Evolutionary conservation across 2,329 filamentous ascomycete genomes (phyloP).

Genomic region (Bimuria novae-zelandiae): DNA sequence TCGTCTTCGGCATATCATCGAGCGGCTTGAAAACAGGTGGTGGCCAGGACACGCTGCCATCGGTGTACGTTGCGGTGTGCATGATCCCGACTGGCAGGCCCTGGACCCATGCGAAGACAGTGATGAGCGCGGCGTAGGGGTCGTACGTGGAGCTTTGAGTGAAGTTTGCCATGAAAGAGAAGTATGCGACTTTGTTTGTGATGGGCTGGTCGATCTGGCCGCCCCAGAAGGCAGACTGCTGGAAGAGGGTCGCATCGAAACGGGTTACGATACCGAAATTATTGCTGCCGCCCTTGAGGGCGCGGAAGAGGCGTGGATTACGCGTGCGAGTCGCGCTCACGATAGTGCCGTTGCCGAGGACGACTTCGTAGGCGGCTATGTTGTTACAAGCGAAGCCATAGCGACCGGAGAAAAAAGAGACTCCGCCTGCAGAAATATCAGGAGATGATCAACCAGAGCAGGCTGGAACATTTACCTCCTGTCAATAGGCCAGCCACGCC

Average conservation of each 20-base stretch:
- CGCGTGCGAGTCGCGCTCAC: slow-evolving; percentile 29
- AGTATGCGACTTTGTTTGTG: slow-evolving; percentile 21
- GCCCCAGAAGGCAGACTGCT: slow-evolving; percentile 36
- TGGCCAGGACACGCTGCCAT: slow-evolving; percentile 19
- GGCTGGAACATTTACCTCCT: slow-evolving; percentile 24
- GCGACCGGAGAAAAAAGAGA: slow-evolving; percentile 34
- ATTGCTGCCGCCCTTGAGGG: slow-evolving; percentile 37
- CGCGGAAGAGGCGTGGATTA: slow-evolving; percentile 32
- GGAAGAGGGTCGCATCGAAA: slow-evolving; percentile 20
- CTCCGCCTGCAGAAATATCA: slow-evolving; percentile 24
- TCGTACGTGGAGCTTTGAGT: slow-evolving; percentile 24
- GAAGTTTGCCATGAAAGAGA: slow-evolving; percentile 24
- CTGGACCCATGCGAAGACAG: slow-evolving; percentile 21
- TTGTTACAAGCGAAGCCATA: slow-evolving; percentile 38
- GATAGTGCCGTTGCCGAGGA: slow-evolving; percentile 38
- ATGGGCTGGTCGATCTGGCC: slow-evolving; percentile 38
- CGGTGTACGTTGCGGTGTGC: slow-evolving; percentile 22
- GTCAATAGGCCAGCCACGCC: slow-evolving; percentile 29
- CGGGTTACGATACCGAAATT: slow-evolving; percentile 41
- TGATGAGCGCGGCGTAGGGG: slow-evolving; percentile 26
- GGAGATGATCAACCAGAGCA: neutral
- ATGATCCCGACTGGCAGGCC: slow-evolving; percentile 18
- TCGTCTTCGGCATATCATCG: slow-evolving; percentile 18
- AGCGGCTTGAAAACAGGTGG: slow-evolving; percentile 20
- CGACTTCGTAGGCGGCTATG: slow-evolving; percentile 36